These are phyloP conservation scores for Gentiana macrophylla DNA, from an alignment of 257 asterid genomes.

Conservation along the genomic window DNA sequence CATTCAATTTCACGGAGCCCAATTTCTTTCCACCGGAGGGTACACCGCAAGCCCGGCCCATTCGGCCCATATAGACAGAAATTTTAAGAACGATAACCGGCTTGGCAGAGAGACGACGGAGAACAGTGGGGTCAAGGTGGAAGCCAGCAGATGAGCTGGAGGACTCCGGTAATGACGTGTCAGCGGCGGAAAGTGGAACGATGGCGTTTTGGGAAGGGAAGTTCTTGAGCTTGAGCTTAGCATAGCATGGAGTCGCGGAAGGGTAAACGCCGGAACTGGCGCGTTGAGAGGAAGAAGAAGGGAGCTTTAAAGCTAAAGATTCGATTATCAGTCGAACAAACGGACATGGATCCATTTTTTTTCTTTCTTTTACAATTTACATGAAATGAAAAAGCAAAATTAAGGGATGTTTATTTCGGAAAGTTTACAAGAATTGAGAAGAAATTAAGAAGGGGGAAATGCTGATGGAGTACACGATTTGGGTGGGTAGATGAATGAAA, in stretches of 20 bases:
- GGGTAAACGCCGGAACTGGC: conserved; percentile 65
- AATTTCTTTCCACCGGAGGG: conserved; percentile 35
- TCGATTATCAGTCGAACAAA: conserved; percentile 68
- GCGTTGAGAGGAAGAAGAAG: conserved; percentile 32
- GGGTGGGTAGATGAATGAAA: not conserved
- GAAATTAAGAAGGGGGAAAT: too few relatives aligned
- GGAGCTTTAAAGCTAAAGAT: conserved; percentile 56
- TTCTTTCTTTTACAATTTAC: not conserved
- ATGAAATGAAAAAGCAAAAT: conserved; percentile 3
- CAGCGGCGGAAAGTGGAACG: conserved; percentile 35
- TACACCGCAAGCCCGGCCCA: conserved; percentile 69
- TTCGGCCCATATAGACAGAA: conserved; percentile 58
- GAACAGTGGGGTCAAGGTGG: conserved; percentile 65
- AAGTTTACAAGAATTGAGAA: too few relatives aligned
- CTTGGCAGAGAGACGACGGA: conserved; percentile 42
- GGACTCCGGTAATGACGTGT: conserved; percentile 26
- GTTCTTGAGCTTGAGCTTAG: conserved; percentile 52
- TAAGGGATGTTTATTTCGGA: too few relatives aligned
- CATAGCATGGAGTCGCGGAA: conserved; percentile 68
- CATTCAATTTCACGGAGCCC: conserved; percentile 34
- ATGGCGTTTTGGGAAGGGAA: conserved; percentile 71
- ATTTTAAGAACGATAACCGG: conserved; percentile 32
- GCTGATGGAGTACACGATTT: not conserved
- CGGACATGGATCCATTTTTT: conserved; percentile 87
- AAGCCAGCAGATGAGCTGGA: conserved; percentile 33